Percentiles rank a stretch among this genome's conserved stretches.
Conservation (phyloP, 2,329 filamentous ascomycete species). For the Fusarium armeniacum region DNA sequence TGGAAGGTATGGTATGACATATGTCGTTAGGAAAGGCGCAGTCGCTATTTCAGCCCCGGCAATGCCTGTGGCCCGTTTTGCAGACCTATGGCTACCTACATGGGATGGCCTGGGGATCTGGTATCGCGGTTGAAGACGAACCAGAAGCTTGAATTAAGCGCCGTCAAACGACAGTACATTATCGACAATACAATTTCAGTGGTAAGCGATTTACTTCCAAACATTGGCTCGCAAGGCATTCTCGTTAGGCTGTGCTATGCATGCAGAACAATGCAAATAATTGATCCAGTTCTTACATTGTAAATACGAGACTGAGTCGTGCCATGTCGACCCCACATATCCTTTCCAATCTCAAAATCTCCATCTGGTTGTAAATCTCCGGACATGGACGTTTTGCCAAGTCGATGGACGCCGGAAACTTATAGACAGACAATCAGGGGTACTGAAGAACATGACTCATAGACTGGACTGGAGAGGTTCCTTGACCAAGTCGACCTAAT, state of each 20-base stretch:
- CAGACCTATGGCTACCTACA: conserved; percentile 21
- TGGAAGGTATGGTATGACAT: not conserved
- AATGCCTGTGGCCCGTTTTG: conserved; percentile 20
- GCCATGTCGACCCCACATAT: conserved; percentile 6
- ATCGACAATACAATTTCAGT: not conserved
- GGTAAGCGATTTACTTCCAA: not conserved
- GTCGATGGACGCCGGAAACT: not conserved
- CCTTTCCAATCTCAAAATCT: conserved; percentile 13
- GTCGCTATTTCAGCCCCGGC: conserved; percentile 23
- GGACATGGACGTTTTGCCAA: conserved; percentile 9
- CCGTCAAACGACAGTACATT: conserved; percentile 27
- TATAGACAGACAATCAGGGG: conserved; percentile 6
- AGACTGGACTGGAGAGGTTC: not conserved
- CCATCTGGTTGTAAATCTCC: conserved; percentile 10
- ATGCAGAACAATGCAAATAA: not conserved
- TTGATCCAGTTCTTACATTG: not conserved
- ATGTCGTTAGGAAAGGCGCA: conserved; percentile 11
- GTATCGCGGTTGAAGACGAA: conserved; percentile 45
- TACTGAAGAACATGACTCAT: not conserved
- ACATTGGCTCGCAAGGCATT: conserved; percentile 29
- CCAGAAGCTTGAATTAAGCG: conserved; percentile 45
- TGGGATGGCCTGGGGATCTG: conserved; percentile 21
- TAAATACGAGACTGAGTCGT: not conserved
- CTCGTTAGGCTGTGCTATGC: conserved; percentile 14
- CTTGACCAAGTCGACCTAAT: conserved; percentile 4